Evolutionary conservation across 768 basidiomycete genomes (phyloP).

Genomic region (Hygrophoropsis aurantiaca): DNA sequence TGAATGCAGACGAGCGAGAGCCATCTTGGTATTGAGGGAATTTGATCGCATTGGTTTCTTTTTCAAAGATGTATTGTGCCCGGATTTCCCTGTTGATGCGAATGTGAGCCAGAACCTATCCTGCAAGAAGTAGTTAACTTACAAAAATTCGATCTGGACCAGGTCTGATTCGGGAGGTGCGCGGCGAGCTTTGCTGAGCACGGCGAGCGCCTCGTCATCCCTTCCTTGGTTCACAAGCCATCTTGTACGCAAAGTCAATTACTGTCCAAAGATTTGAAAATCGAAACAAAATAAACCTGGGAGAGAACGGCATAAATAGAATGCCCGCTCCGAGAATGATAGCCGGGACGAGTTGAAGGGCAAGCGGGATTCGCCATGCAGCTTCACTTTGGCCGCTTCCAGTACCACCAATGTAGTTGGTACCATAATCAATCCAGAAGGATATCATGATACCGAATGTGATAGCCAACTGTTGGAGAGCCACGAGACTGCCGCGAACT

Average conservation of each 20-base stretch:
- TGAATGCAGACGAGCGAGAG: constrained; percentile 53
- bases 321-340: constrained; percentile 69
- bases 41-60: constrained; percentile 53
- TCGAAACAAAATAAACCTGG: constrained; percentile 43
- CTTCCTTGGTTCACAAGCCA: constrained; percentile 80
- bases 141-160: constrained; percentile 75
- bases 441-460: constrained; percentile 75
- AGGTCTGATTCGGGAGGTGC: constrained; percentile 58
- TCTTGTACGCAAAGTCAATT: constrained; percentile 26
- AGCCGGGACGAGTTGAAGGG: constrained; percentile 73
- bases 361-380: constrained; percentile 76
- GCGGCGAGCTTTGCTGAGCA: constrained; percentile 59
- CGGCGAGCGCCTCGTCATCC: constrained; percentile 68
- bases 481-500: constrained; percentile 78
- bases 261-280: background rate
- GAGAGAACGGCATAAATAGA: constrained; percentile 78
- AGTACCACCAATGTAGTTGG: constrained; percentile 72
- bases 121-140: constrained; percentile 25
- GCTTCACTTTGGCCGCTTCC: constrained; percentile 56
- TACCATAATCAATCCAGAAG: constrained; percentile 50
- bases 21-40: constrained; percentile 71
- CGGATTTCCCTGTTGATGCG: constrained; percentile 57
- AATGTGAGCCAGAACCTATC: background rate
- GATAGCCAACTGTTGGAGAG: constrained; percentile 80
- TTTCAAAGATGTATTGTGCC: constrained; percentile 72